Conservation (phyloP, 23 red algal genomes). For the Gracilariopsis chorda region DNA sequence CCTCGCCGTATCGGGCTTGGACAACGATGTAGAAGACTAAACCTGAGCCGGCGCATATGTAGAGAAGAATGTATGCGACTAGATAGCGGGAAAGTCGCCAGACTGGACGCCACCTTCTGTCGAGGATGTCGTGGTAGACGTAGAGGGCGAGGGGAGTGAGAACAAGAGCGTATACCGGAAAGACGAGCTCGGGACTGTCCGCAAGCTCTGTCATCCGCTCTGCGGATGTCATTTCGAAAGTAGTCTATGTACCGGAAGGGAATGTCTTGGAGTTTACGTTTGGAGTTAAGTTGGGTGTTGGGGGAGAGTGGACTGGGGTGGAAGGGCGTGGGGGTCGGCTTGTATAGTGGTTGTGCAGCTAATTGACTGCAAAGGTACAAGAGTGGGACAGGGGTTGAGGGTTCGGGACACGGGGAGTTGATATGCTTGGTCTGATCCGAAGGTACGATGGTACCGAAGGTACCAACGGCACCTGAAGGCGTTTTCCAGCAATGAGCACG, state of each 20-base stretch:
- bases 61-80: conserved; percentile 34
- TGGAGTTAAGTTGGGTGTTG: background rate
- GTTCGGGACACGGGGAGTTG: too few species aligned
- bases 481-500: too few species aligned
- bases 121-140: conserved; percentile 53
- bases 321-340: background rate
- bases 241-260: too few species aligned
- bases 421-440: too few species aligned
- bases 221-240: background rate
- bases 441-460: too few species aligned
- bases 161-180: conserved; percentile 6
- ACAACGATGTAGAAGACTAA: conserved; percentile 2
- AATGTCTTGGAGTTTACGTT: background rate
- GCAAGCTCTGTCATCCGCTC: background rate
- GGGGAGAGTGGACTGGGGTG: background rate
- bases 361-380: background rate
- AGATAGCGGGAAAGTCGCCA: conserved; percentile 27
- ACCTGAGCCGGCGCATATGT: background rate
- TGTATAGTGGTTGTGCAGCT: too few species aligned
- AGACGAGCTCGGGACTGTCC: conserved; percentile 12
- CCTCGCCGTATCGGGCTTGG: background rate
- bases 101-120: conserved; percentile 38
- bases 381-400: background rate
- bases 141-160: conserved; percentile 47
- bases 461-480: too few species aligned